phyloP scores from a whole-genome alignment of 2,329 filamentous ascomycete genomes.

The Aspergillus versicolor region DNA sequence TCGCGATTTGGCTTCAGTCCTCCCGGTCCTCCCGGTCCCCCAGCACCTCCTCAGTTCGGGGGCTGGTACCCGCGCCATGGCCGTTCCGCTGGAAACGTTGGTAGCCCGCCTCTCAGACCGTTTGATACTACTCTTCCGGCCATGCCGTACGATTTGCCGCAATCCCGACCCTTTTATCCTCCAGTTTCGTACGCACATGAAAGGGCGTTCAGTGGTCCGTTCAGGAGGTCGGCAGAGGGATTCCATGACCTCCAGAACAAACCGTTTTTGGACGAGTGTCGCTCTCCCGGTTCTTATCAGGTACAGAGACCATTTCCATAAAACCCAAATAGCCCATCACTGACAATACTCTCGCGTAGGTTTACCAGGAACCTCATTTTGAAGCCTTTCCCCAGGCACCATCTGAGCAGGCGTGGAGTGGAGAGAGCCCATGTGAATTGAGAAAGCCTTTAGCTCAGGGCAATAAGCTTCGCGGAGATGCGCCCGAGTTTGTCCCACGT shows the following conservation, averaged over 20 bases:
- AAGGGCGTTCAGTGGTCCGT: neutral
- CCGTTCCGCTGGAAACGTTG: neutral
- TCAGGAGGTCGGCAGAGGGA: neutral
- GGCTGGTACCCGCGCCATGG: neutral
- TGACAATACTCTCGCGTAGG: neutral
- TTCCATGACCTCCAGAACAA: constrained; percentile 3
- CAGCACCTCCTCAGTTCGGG: neutral
- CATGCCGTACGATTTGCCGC: neutral
- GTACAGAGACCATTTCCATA: constrained; percentile 1
- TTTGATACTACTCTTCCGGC: neutral
- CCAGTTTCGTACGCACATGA: neutral
- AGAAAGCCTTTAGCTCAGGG: neutral
- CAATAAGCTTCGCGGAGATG: constrained; percentile 21
- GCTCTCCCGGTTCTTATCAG: constrained; percentile 13
- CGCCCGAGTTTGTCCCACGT: constrained; percentile 23
- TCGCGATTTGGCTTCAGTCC: neutral
- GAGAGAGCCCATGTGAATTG: neutral
- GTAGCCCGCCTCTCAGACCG: neutral
- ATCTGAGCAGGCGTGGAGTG: neutral
- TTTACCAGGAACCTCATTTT: constrained; percentile 11
- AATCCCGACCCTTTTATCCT: neutral
- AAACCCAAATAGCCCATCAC: neutral
- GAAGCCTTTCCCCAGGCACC: neutral
- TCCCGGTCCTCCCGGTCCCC: neutral
- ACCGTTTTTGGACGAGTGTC: constrained; percentile 15